Conservation (phyloP, 148 eudicot species). For the Persicaria maculosa region DNA sequence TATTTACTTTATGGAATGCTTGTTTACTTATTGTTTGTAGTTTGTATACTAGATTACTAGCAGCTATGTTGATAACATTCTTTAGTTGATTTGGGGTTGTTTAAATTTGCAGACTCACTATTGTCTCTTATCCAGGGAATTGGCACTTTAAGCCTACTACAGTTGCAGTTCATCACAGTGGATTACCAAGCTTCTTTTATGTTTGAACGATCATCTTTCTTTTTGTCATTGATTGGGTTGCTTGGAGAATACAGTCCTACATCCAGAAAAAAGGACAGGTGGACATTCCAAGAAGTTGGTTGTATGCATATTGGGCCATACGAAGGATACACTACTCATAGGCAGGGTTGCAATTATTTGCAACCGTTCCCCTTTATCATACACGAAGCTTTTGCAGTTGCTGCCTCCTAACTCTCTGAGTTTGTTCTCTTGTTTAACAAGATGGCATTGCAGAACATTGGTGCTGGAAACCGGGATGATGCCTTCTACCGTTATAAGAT, state of each 20-base stretch:
- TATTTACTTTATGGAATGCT: not conserved
- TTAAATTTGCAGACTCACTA: not conserved
- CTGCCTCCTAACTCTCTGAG: slow-evolving; percentile 16
- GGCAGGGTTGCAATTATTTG: slow-evolving; percentile 35
- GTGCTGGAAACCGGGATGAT: slow-evolving; percentile 72
- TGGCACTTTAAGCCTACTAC: slow-evolving; percentile 34
- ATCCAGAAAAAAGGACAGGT: slow-evolving; percentile 38
- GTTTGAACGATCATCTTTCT: slow-evolving; percentile 60
- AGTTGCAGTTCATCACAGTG: slow-evolving; percentile 41
- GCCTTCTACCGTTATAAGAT: slow-evolving; percentile 92
- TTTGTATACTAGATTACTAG: not conserved
- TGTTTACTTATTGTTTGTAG: not conserved
- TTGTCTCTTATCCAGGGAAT: slow-evolving; percentile 19
- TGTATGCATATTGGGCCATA: slow-evolving; percentile 56
- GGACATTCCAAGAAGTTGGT: slow-evolving; percentile 24
- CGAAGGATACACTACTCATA: slow-evolving; percentile 26
- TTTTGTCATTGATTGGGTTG: slow-evolving; percentile 58
- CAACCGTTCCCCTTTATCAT: slow-evolving; percentile 25
- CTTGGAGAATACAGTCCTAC: slow-evolving; percentile 66
- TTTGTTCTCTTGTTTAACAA: slow-evolving; percentile 14
- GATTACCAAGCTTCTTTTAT: slow-evolving; percentile 68
- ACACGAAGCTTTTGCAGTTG: slow-evolving; percentile 7
- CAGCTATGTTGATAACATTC: not conserved
- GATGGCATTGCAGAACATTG: slow-evolving; percentile 79
- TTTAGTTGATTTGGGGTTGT: not conserved